Conservation (phyloP, 2,329 filamentous ascomycete genomes). For the Xylaria sp. region DNA sequence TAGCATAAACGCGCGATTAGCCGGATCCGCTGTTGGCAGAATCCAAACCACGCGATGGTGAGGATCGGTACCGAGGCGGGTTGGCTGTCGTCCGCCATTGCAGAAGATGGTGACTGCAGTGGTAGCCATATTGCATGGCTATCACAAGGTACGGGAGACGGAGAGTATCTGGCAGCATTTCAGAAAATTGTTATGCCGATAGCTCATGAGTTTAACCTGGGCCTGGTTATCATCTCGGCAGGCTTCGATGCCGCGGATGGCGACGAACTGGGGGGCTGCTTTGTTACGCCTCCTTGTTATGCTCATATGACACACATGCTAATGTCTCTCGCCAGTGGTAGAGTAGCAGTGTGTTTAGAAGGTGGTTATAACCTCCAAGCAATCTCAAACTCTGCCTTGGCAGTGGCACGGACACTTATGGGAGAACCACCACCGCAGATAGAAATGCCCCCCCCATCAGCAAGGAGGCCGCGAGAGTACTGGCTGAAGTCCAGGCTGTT, state of each 20-base stretch:
- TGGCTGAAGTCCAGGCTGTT: constrained; percentile 64
- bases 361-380: constrained; percentile 94
- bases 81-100: no score
- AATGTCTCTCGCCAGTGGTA: constrained; percentile 90
- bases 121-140: constrained; percentile 73
- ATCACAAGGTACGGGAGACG: constrained; percentile 85
- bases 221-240: constrained; percentile 92
- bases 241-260: constrained; percentile 96
- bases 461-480: constrained; percentile 60
- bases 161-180: constrained; percentile 95
- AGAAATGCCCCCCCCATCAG: constrained; percentile 61
- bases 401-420: constrained; percentile 92
- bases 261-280: constrained; percentile 90
- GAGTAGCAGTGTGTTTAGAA: constrained; percentile 90
- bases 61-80: no score
- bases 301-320: constrained; percentile 99
- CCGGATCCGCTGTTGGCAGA: no score
- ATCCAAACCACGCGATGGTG: no score
- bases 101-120: no score
- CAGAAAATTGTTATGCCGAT: constrained; percentile 97
- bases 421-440: constrained; percentile 81
- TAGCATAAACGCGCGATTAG: no score
- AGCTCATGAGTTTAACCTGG: constrained; percentile 88
- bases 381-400: constrained; percentile 89
- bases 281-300: constrained; percentile 89